phyloP scores from a whole-genome alignment of 1,284 basidiomycete genomes.

The Trichosporon sp. region DNA sequence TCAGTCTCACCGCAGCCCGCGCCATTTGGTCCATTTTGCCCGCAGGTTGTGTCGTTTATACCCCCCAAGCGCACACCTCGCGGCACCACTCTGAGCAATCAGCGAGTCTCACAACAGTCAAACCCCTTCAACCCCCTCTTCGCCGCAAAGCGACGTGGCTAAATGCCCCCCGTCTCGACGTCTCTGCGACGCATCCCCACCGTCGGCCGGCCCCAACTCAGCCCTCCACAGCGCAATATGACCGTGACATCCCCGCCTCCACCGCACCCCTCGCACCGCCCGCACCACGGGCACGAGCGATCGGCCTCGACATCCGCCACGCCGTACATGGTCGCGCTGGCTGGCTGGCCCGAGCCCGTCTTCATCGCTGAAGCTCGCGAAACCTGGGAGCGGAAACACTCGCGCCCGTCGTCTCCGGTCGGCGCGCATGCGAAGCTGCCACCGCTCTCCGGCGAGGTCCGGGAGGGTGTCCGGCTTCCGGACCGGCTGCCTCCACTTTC shows the following conservation, averaged over 20 bases:
- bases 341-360: conserved; percentile 38
- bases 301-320: conserved; percentile 2
- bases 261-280: neutral
- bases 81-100: neutral
- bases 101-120: neutral
- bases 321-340: conserved; percentile 36
- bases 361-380: conserved; percentile 23
- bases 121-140: neutral
- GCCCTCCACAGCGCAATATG: neutral
- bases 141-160: neutral
- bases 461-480: conserved; percentile 14
- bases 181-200: neutral
- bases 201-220: neutral
- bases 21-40: too few relatives aligned
- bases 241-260: neutral
- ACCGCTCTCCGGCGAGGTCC: conserved; percentile 11
- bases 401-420: conserved; percentile 14
- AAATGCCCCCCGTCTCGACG: conserved; percentile 1
- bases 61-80: neutral
- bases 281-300: neutral
- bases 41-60: neutral
- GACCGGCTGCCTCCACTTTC: conserved; percentile 6
- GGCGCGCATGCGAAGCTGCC: neutral
- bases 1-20: too few relatives aligned
- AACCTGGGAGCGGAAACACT: conserved; percentile 17